Base-by-base conservation (phyloP, 805 yeast species). In the Teunomyces panamensis region DNA sequence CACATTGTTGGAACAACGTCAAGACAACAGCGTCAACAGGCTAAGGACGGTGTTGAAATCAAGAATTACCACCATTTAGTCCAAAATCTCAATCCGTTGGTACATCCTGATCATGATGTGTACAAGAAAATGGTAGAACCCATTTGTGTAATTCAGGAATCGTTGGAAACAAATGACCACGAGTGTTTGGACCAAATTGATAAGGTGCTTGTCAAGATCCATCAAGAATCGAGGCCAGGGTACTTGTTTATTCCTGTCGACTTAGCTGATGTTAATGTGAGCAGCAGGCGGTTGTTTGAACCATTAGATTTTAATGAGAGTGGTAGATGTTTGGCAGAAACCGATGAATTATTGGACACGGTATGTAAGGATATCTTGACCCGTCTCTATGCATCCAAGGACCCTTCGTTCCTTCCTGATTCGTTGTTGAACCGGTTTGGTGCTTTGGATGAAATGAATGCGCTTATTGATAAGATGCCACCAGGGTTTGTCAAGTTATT, bases 161-260 rank as follows among this genome's bases (percentile, higher is more conserved):
- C 80, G 17, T 73, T 79, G 34, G 63, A 56, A 27, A 37, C 35
- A 17, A 58, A 55, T 42, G 49, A 50, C 5, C 50, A 53, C 34
- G 46, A 44, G 8, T 63, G 67, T 8, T 50, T 61, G 17, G 52
- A 67, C 17, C 81, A 85, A 62, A 80, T 91, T 46, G 97, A 91
- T 63, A 67, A 69, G 17, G 85, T 88, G 5, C 77, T 91, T 47
- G 59, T 58, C 39, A 69, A 75, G 13, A 80, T 88, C 26, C 68
- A 80, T 53, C 69, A 63, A 33, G 72, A 78, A 41, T 81, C 84
- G 33, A 81, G 84, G 62, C 97, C 97, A 0, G 97, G 96, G 11
- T 90, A 86, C 58, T 62, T 90, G 43, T 88, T 81, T 61, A 63
- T 91, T 42, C 97, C 97, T 1, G 69, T 78, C 37, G 91, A 90